Evolutionary conservation across 2,329 filamentous ascomycete genomes (phyloP), one percentile per base, ranked within the genome.

Genomic region (Fusarium tupiense): DNA sequence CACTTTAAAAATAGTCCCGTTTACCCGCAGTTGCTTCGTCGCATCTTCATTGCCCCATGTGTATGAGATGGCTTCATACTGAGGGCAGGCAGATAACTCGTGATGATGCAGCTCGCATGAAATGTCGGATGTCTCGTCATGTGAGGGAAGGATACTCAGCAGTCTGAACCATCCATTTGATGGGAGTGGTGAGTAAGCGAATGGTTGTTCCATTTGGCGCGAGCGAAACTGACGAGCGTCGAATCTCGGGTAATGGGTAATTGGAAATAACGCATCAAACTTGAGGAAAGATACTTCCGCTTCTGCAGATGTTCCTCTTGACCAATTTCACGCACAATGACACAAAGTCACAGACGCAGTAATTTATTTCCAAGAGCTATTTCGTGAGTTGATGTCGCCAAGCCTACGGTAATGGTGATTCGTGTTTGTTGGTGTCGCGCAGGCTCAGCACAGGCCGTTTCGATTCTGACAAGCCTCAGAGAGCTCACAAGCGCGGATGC

Each of bases 1-100:
- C n/a, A 65, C 31, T 8, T 24, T 8, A 8, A 67, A 65, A 4
- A 12, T 4, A 10, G 24, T 26, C 5, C 37, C 50, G 12, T 67
- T 50, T 8, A 65, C 60, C 0, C 52, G n/a, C 20, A 67, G 33
- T 16, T 8, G 40, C 19, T 64, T 41, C 17, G 33, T 37, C 8
- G 61, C 46, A 9, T 59, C n/a, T 8, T 65, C 61, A 8, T 60
- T 33, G 1, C 64, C 64, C 61, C 64, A 67, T 8, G 64, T 67
- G 29, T 67, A 67, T 12, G 64, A 66, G 2, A 67, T 67, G 12
- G 64, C 64, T 24, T 67, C 64, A 31, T 65, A 67, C 5, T 7
- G 35, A 22, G 40, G 52, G 33, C 31, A 65, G 1, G 16, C 10
- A 9, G 38, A 26, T 20, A 67, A 12, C 6, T 67, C 44, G 29